phyloP scores from a whole-genome alignment of 345 rosid genomes.

The Citrus maxima region DNA sequence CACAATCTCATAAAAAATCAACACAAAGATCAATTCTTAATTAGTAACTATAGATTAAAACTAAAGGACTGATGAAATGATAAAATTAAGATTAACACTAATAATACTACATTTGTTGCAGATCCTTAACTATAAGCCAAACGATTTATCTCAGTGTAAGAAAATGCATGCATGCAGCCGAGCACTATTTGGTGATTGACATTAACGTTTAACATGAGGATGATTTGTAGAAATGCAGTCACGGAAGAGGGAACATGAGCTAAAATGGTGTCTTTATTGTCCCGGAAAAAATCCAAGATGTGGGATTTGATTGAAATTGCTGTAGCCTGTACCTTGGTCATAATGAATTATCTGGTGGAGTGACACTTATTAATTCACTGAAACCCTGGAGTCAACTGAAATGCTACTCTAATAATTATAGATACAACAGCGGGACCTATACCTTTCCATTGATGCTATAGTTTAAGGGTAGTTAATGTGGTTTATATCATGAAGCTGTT shows the following conservation, averaged over 20 bases:
- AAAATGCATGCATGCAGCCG: not conserved
- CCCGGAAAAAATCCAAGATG: not conserved
- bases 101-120: not conserved
- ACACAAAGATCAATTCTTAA: too few species aligned
- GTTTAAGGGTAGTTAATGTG: constrained; percentile 24
- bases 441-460: constrained; percentile 16
- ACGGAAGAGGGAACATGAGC: not conserved
- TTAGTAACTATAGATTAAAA: too few species aligned
- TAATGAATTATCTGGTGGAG: not conserved
- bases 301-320: not conserved
- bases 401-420: constrained; percentile 6
- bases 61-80: too few species aligned
- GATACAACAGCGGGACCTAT: constrained; percentile 2
- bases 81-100: not conserved
- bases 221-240: not conserved
- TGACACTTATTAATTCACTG: not conserved
- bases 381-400: constrained; percentile 16
- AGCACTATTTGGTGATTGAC: not conserved
- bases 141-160: not conserved
- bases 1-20: too few species aligned
- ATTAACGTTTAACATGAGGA: not conserved
- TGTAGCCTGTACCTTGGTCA: not conserved
- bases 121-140: not conserved
- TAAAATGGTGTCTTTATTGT: constrained; percentile 3
- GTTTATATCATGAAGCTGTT: constrained; percentile 13